Evolutionary conservation across 192 early-diverging fungal species (phyloP).

Genomic region (Podochytrium sp.): DNA sequence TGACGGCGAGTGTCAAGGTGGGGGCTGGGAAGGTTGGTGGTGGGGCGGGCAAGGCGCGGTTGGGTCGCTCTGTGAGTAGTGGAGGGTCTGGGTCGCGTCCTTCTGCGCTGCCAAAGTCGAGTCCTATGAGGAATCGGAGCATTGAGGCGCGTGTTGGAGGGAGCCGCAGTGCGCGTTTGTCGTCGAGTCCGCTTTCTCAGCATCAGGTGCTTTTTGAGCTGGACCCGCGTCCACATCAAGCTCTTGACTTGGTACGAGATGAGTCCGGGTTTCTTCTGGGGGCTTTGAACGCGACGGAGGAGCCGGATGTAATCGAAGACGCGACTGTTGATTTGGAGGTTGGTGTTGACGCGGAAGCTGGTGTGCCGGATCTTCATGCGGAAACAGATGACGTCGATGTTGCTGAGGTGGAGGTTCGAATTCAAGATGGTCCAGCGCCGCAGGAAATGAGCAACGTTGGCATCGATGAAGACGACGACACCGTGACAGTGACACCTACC

Average conservation of each 20-base stretch:
- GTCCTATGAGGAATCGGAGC: too few relatives aligned
- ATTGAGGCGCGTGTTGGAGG: neutral
- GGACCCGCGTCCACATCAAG: neutral
- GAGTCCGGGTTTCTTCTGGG: neutral
- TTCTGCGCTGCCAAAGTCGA: neutral
- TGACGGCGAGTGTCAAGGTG: neutral
- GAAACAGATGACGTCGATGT: neutral
- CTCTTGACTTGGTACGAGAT: neutral
- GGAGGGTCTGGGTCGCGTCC: neutral
- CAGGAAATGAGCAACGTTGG: too few relatives aligned
- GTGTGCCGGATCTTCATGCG: neutral
- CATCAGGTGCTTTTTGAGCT: neutral
- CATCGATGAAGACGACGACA: neutral
- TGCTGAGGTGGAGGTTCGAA: neutral
- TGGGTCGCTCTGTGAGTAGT: neutral
- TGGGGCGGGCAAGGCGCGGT: neutral
- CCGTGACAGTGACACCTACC: neutral
- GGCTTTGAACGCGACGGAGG: slow-evolving; percentile 5
- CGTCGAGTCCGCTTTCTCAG: neutral
- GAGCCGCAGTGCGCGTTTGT: neutral
- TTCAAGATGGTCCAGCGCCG: neutral
- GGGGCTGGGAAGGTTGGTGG: neutral
- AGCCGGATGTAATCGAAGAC: slow-evolving; percentile 8
- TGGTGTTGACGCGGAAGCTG: slow-evolving; percentile 6
- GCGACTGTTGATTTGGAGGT: neutral